These are phyloP conservation scores for Diaporthe humulicola DNA, from an alignment of 2,329 filamentous ascomycete species.

Conservation along the genomic window DNA sequence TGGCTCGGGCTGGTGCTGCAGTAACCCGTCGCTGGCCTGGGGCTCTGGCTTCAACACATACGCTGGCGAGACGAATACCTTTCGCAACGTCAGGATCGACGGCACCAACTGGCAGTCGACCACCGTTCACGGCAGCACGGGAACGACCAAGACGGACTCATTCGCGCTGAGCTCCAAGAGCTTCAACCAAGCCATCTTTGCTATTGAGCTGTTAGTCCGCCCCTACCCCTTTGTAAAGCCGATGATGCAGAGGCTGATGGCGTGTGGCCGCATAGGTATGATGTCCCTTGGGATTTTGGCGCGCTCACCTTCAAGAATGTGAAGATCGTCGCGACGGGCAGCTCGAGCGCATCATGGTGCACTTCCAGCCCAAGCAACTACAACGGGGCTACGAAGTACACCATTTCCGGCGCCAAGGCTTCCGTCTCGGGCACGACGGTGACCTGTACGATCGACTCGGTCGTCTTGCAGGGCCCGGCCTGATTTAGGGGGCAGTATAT, in stretches of 20 bases:
- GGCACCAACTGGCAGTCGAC: conserved; percentile 51
- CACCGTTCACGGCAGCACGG: conserved; percentile 47
- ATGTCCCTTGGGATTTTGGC: conserved; percentile 56
- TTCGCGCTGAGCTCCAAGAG: conserved; percentile 50
- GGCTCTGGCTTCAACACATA: conserved; percentile 55
- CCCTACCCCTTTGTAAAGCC: neutral
- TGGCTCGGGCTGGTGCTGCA: conserved; percentile 56
- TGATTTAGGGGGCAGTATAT: conserved; percentile 27
- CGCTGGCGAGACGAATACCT: conserved; percentile 49
- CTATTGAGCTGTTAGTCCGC: conserved; percentile 54
- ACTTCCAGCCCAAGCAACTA: conserved; percentile 54
- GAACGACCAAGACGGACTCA: conserved; percentile 47
- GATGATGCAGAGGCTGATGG: neutral
- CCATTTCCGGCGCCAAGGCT: conserved; percentile 50
- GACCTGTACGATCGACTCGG: conserved; percentile 59
- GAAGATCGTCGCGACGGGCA: conserved; percentile 57
- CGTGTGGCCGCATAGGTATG: conserved; percentile 43
- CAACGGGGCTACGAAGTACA: conserved; percentile 51
- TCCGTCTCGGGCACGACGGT: conserved; percentile 50
- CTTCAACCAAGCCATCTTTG: conserved; percentile 56
- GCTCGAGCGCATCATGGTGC: conserved; percentile 50
- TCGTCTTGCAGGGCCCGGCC: conserved; percentile 57
- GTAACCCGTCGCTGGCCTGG: conserved; percentile 54
- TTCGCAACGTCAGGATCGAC: conserved; percentile 47
- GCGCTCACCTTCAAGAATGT: conserved; percentile 57